Evolutionary conservation across 1,139 yeast species (phyloP), one percentile per base, ranked within the genome.

Genomic region (Pichia sp.): DNA sequence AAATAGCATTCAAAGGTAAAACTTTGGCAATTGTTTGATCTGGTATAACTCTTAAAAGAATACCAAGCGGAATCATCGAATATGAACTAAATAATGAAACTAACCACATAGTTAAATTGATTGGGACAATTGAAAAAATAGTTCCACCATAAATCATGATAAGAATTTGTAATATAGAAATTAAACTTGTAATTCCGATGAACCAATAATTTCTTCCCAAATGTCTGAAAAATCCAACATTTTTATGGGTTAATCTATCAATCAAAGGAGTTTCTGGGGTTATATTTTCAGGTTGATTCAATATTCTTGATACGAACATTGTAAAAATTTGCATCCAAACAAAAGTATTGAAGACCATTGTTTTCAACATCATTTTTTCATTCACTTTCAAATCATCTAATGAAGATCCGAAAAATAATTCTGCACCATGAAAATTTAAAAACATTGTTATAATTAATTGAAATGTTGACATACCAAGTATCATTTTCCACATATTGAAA

Each of bases 251-350:
- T 36, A 80, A 67, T 58, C 93, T 72, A 26, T 72, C 83, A 46
- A 68, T 68, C 36, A 82, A 66, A 3, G 64, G 68, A 2, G 67
- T 65, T 26, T 81, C 66, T 30, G 82, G 86, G 53, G 80, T 86
- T 40, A 81, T 86, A 22, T 35, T 33, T 12, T 15, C 25, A 20
- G 48, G 47, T 67, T 91, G 96, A 61, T 91, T 97, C 44, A 91
- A 68, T 52, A 94, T 84, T 57, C 99, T 77, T 6, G 95, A 81
- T 33, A 88, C 95, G 56, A 91, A 77, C 65, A 91, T 72, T 56
- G 91, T 88, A 77, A 93, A 91, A 59, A 89, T 83, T 66, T 91
- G 99, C 63, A 91, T 70, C 98, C 98, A 91, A 40, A 91, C 98
- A 71, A 91, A 91, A 0, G 97, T 74, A 62, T 93, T 91, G 68